Conservation (phyloP, 192 early-diverging fungal genomes). For the Glomus cerebriforme region DNA sequence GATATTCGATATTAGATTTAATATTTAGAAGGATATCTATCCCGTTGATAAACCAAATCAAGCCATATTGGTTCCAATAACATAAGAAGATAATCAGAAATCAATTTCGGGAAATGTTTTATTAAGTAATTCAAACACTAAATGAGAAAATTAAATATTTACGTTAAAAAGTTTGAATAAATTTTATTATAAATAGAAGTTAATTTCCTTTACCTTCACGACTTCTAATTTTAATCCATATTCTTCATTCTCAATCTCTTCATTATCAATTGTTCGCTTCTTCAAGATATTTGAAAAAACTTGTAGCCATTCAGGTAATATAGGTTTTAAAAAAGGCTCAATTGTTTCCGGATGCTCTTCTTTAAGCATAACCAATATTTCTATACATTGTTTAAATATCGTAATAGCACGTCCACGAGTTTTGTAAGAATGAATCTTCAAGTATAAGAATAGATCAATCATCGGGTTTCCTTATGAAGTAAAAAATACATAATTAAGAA, state of each 20-base stretch:
- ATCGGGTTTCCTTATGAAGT: not conserved
- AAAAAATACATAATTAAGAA: not conserved
- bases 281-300: constrained; percentile 67
- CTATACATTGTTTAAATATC: constrained; percentile 83
- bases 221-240: constrained; percentile 73
- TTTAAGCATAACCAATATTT: constrained; percentile 81
- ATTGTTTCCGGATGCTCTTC: constrained; percentile 73
- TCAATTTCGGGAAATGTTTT: constrained; percentile 64
- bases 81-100: constrained; percentile 48
- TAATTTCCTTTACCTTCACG: constrained; percentile 55
- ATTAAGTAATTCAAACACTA: constrained; percentile 64
- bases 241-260: constrained; percentile 56
- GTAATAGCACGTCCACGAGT: constrained; percentile 76
- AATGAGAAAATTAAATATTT: not conserved
- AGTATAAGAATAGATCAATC: not conserved
- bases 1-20: not conserved
- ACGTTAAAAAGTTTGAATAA: not conserved
- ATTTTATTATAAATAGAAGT: not conserved
- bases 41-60: constrained; percentile 61
- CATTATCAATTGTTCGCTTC: constrained; percentile 46
- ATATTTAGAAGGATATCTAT: constrained; percentile 46
- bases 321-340: constrained; percentile 66
- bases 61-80: constrained; percentile 72
- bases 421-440: constrained; percentile 58
- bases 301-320: constrained; percentile 79